Conservation (phyloP, 2,329 filamentous ascomycete genomes). For the Fusarium acutatum region DNA sequence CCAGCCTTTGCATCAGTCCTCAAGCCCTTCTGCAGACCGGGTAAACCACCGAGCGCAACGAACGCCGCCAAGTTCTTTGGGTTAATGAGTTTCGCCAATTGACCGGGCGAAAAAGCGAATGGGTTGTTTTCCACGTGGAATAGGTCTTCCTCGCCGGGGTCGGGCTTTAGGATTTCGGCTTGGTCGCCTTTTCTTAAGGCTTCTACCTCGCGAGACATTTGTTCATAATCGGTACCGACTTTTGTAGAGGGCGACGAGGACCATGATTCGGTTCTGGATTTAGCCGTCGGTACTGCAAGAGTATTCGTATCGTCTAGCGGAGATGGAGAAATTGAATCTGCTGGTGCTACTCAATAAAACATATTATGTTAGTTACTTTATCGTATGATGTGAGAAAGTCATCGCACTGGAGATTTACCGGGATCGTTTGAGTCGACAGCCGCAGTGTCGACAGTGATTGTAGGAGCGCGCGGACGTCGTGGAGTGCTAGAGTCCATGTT, state of each 20-base stretch:
- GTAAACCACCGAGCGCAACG: conserved; percentile 76
- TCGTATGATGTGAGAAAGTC: neutral
- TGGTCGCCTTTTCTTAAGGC: conserved; percentile 30
- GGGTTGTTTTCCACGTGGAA: conserved; percentile 78
- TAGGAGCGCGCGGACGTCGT: conserved; percentile 27
- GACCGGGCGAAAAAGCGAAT: conserved; percentile 82
- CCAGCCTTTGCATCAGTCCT: conserved; percentile 74
- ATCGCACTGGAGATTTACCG: conserved; percentile 36
- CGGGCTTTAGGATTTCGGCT: conserved; percentile 63
- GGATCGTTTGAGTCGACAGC: conserved; percentile 28
- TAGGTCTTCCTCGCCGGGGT: conserved; percentile 75
- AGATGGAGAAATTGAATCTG: conserved; percentile 28
- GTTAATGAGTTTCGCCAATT: conserved; percentile 83
- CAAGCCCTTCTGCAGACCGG: conserved; percentile 78
- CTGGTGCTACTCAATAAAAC: neutral
- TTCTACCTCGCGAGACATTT: conserved; percentile 18
- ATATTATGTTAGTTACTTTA: neutral
- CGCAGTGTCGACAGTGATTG: conserved; percentile 34
- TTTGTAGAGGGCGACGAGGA: conserved; percentile 29
- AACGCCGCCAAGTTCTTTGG: conserved; percentile 85
- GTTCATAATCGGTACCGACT: conserved; percentile 30
- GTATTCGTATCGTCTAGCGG: conserved; percentile 30
- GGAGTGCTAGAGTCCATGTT: conserved; percentile 23
- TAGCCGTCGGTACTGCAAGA: conserved; percentile 16
- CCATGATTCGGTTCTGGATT: conserved; percentile 30